Percentiles rank a stretch among this genome's conserved stretches.
phyloP scores from a whole-genome alignment of 805 yeast genomes.

The Myxozyma melibiosi region DNA sequence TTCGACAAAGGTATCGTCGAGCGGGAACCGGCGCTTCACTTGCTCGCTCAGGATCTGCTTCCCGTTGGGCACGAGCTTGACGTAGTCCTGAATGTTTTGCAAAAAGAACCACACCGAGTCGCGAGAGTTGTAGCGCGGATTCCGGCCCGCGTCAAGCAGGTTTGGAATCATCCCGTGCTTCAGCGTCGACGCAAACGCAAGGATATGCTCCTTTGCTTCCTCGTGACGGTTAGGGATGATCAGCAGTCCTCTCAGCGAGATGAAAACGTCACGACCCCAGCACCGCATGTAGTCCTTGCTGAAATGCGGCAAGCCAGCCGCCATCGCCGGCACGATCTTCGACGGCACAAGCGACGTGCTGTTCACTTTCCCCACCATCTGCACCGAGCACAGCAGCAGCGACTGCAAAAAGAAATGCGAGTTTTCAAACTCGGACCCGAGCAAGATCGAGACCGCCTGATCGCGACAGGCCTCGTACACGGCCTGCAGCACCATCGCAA shows the following conservation, averaged over 20 bases:
- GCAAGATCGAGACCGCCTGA: conserved; percentile 56
- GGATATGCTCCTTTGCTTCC: conserved; percentile 77
- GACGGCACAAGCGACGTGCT: conserved; percentile 75
- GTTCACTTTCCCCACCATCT: conserved; percentile 76
- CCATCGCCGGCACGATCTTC: conserved; percentile 66
- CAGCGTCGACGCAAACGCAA: conserved; percentile 85
- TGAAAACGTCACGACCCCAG: conserved; percentile 98
- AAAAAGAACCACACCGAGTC: conserved; percentile 96
- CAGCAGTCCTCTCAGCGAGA: conserved; percentile 79
- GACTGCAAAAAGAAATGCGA: conserved; percentile 77
- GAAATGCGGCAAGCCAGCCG: conserved; percentile 97
- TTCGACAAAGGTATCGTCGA: conserved; percentile 77
- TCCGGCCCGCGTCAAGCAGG: conserved; percentile 85
- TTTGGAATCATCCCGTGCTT: conserved; percentile 96
- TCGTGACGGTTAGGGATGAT: conserved; percentile 76
- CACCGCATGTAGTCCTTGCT: conserved; percentile 90
- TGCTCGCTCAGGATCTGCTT: conserved; percentile 63
- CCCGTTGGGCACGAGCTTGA: conserved; percentile 69
- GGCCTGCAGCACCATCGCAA: conserved; percentile 76
- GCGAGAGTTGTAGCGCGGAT: conserved; percentile 93
- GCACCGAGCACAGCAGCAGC: conserved; percentile 78
- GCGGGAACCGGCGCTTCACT: conserved; percentile 83
- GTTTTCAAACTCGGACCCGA: conserved; percentile 52
- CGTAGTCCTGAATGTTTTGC: conserved; percentile 86
- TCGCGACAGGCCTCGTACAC: conserved; percentile 81